phyloP scores from a whole-genome alignment of 2,329 filamentous ascomycete species.

The Plenodomus biglobosus region DNA sequence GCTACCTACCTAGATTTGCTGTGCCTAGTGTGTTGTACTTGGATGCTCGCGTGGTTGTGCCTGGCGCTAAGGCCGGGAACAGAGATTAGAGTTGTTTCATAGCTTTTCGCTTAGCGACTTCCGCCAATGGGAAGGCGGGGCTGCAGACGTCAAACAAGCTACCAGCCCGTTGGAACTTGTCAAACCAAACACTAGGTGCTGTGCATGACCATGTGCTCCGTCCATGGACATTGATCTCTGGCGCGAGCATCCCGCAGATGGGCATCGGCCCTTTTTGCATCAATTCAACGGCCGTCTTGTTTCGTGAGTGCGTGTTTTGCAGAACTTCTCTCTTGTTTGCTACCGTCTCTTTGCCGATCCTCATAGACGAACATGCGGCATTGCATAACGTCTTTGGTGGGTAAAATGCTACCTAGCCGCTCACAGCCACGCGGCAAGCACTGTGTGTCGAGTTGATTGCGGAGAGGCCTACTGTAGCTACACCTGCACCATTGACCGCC shows the following conservation, averaged over 20 bases:
- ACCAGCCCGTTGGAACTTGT: neutral
- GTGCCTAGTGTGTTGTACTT: too few relatives aligned
- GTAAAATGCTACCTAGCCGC: too few relatives aligned
- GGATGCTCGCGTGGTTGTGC: neutral
- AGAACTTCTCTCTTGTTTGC: too few relatives aligned
- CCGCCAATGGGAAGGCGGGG: neutral
- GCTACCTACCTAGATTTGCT: too few relatives aligned
- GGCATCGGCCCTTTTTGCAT: neutral
- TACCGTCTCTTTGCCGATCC: too few relatives aligned
- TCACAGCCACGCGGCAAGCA: too few relatives aligned
- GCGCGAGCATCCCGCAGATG: neutral
- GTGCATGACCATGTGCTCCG: neutral
- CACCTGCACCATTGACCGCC: neutral
- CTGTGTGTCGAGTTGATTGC: too few relatives aligned
- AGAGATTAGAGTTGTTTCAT: neutral
- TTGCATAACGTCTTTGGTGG: too few relatives aligned
- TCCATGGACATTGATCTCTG: neutral
- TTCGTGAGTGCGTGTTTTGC: neutral
- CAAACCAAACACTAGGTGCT: neutral
- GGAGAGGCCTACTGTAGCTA: too few relatives aligned
- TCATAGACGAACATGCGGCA: too few relatives aligned
- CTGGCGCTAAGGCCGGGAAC: neutral
- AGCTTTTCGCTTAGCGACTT: neutral
- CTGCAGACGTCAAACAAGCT: neutral
- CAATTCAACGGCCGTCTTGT: neutral